Base-by-base conservation (phyloP, 192 early-diverging fungal genomes). In the Coemansia aciculifera region DNA sequence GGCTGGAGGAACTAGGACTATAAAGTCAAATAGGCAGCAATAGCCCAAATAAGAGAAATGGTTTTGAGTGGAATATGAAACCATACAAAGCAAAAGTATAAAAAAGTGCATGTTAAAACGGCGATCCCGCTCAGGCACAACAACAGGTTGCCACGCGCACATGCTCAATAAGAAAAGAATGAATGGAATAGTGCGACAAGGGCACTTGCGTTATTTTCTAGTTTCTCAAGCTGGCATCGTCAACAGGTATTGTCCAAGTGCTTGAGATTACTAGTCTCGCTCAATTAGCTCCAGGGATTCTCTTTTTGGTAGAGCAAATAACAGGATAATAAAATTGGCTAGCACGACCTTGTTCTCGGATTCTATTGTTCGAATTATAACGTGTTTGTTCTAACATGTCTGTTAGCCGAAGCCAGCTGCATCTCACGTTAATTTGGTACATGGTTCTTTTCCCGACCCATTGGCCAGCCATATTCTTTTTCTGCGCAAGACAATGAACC, bases 41-140 rank as follows among this genome's bases (percentile, higher is more conserved):
- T 43, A 43, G 42, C 40, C 12, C 40, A 36, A 36, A 36, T 36
- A 36, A 36, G 34, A 5, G 34, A 36, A 36, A 36, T 36, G 6
- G 34, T 8, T 8, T 8, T 8, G 7, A 36, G 6, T 36, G 34
- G 40, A 42, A 42, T 17, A 43, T 17, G 17, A 17, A 43, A 5
- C 13, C 42, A 43, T 17, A 17, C 48, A 49, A 49, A 23, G 8
- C 21, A 3, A 52, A 52, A 24, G 11, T 27, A 11, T 2, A 24
- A 52, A 10, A 52, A 24, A 13, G 24, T 24, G 23, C 1, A 27
- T 29, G 49, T 13, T 5, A 52, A 2, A 24, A 29, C 24, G 24
- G 49, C 49, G 24, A 52, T 52, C 49, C 49, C 23, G 49, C 49
- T 29, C 24, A 29, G 49, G 49, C 49, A 52, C 49, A 52, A 52